These are phyloP conservation scores for Choanephora cucurbitarum DNA, from an alignment of 371 early-diverging fungal species.

Conservation along the genomic window DNA sequence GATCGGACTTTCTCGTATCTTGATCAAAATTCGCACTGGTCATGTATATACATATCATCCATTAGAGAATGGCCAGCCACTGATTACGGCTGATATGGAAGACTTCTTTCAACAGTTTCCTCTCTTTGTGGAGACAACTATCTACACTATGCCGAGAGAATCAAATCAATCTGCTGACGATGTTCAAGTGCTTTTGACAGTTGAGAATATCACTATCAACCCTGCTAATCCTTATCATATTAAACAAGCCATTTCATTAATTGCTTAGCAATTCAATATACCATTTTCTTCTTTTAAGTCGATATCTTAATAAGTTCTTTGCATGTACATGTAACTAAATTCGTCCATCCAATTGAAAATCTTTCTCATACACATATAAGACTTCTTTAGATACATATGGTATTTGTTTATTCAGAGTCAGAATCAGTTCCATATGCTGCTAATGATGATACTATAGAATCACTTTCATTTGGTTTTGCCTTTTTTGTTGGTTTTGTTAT, in stretches of 20 bases:
- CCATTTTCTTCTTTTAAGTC: background rate
- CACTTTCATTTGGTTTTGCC: slow-evolving; percentile 1
- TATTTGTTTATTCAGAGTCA: slow-evolving; percentile 14
- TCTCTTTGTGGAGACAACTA: slow-evolving; percentile 35
- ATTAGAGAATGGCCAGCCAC: slow-evolving; percentile 34
- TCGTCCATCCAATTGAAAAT: too few species aligned
- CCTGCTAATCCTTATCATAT: slow-evolving; percentile 30
- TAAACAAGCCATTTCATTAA: slow-evolving; percentile 27
- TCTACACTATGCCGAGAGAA: slow-evolving; percentile 27
- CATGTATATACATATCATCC: slow-evolving; percentile 36
- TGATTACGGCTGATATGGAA: slow-evolving; percentile 37
- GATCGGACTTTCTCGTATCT: slow-evolving; percentile 26
- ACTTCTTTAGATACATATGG: too few species aligned
- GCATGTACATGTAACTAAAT: too few species aligned
- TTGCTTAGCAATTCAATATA: slow-evolving; percentile 2
- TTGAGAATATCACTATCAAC: slow-evolving; percentile 35
- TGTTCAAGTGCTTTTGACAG: slow-evolving; percentile 27
- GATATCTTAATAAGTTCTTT: too few species aligned
- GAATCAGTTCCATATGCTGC: slow-evolving; percentile 5
- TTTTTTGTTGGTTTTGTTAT: slow-evolving; percentile 4
- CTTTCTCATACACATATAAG: too few species aligned
- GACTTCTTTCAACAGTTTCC: slow-evolving; percentile 44
- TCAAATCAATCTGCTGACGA: slow-evolving; percentile 15
- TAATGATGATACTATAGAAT: background rate
- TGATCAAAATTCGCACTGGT: slow-evolving; percentile 32